These are phyloP conservation scores for Kregervanrija pseudodelftensis DNA, from an alignment of 805 yeast genomes.

Conservation along the genomic window DNA sequence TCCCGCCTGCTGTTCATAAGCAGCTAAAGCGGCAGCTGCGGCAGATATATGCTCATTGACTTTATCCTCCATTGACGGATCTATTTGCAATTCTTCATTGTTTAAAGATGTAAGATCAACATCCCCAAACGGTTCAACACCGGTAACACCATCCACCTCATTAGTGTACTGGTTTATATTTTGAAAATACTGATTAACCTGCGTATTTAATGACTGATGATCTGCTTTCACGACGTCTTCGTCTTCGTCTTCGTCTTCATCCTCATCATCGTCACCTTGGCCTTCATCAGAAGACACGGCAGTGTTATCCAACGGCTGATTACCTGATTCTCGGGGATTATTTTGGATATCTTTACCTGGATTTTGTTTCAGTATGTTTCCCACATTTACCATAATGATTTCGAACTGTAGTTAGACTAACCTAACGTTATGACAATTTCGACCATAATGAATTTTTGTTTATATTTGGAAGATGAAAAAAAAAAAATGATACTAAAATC, in stretches of 20 bases:
- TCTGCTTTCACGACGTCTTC: conserved; percentile 12
- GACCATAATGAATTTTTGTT: too few relatives aligned
- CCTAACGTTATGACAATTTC: too few relatives aligned
- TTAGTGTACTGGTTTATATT: conserved; percentile 17
- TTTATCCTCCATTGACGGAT: conserved; percentile 14
- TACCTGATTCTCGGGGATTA: too few relatives aligned
- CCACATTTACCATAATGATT: too few relatives aligned
- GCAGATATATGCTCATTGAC: conserved; percentile 13
- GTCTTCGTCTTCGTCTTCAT: conserved; percentile 7
- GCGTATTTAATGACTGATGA: conserved; percentile 21
- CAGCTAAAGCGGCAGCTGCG: conserved; percentile 20
- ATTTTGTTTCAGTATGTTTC: too few relatives aligned
- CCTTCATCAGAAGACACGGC: not conserved
- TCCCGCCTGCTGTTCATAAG: conserved; percentile 11
- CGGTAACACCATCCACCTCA: conserved; percentile 8
- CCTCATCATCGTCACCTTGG: conserved; percentile 1
- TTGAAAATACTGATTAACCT: conserved; percentile 24
- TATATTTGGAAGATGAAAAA: too few relatives aligned
- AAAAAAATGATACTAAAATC: too few relatives aligned
- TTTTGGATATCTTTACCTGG: too few relatives aligned
- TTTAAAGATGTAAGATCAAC: conserved; percentile 15
- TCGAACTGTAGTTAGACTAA: too few relatives aligned
- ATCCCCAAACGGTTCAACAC: conserved; percentile 12
- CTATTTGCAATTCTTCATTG: conserved; percentile 21
- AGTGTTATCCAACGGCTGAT: too few relatives aligned